These are phyloP conservation scores for Quercus alba DNA, from an alignment of 306 rosid genomes.

Conservation along the genomic window DNA sequence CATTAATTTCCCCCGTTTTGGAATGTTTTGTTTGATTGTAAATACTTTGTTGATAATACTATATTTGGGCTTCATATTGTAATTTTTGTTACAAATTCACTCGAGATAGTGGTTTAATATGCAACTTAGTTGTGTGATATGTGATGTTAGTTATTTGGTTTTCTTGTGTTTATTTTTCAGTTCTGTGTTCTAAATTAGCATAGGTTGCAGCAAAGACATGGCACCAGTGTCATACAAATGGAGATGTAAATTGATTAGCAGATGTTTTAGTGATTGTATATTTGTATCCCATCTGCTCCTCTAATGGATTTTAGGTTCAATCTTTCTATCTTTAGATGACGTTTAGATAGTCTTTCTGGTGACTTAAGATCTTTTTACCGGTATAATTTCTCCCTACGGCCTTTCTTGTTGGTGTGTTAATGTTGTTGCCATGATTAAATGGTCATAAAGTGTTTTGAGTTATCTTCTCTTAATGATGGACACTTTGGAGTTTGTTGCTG, in stretches of 20 bases:
- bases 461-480: too few relatives aligned
- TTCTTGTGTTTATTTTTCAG: neutral
- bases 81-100: neutral
- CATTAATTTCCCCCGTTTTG: too few relatives aligned
- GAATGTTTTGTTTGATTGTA: too few relatives aligned
- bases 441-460: neutral
- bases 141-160: neutral
- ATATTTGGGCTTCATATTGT: neutral
- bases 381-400: neutral
- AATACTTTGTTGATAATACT: too few relatives aligned
- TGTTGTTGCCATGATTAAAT: neutral
- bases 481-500: too few relatives aligned
- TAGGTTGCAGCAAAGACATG: neutral
- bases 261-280: neutral
- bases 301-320: neutral
- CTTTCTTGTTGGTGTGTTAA: neutral
- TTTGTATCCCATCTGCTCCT: neutral
- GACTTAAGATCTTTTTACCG: neutral
- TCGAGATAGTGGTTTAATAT: neutral
- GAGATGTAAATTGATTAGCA: neutral
- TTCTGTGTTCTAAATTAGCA: neutral
- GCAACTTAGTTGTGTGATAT: neutral
- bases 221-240: neutral
- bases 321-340: neutral
- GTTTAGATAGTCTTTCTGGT: neutral